Base-by-base conservation (phyloP, 768 basidiomycete species). In the Leccinellum luteum region DNA sequence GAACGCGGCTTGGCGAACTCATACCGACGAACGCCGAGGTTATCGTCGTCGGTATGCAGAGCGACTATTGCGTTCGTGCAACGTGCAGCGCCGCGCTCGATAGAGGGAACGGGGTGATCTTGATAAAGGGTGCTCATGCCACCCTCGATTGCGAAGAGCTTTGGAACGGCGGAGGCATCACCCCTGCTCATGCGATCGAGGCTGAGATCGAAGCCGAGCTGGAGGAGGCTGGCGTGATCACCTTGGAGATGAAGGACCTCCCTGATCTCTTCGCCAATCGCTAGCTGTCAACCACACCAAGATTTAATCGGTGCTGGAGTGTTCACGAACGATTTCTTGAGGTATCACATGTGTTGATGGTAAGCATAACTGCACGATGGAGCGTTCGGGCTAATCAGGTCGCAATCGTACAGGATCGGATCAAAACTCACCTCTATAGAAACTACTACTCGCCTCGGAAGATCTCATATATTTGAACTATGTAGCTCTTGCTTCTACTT, bases 221-320 rank as follows among this genome's bases (percentile, higher is more conserved):
- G 25, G 85, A 87, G 70, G 85, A 87, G 65, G 84, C 84, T 13
- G 87, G 87, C 3, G 87, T 85, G 19, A 73, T 77, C 64, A 34
- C 89, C 48, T 68, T 89, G 59, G 85, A 86, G 13, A 87, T 89
- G 86, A 80, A 79, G 68, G 84, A 87, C 68, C 66, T 87, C 7
- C 75, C 76, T 6, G 78, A 76, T 25, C 75, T 89, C 52, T 89
- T 88, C 62, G 77, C 77, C 53, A 78, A 82, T 65, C 79, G 84
- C 60, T 86, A 67, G 62, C n/a, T 14, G 31, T n/a, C 32, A 6
- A 45, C 32, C 9, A 14, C n/a, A 48, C n/a, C 35, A 17, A 34
- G 35, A 34, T 0, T 48, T 13, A 13, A 14, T 45, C 35, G 12
- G 7, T 8, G 15, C 21, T 28, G 41, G 21, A 25, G 31, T 44